phyloP scores from a whole-genome alignment of 2,329 filamentous ascomycete genomes.

The Aspergillus japonicus region DNA sequence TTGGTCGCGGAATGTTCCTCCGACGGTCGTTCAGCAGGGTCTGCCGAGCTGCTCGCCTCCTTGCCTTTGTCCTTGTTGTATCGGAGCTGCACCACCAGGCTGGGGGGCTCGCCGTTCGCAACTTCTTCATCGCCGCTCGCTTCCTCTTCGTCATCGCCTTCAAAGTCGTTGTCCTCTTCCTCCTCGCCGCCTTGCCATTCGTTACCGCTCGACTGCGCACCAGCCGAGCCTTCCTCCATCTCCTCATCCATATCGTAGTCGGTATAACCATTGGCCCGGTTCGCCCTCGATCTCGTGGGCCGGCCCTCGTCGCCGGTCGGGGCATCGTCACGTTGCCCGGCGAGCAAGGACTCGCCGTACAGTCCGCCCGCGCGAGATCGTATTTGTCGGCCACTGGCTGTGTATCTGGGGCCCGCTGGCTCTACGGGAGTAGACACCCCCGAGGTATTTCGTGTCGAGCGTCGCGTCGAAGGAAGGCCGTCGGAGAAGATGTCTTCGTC shows the following conservation, averaged over 20 bases:
- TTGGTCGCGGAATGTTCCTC: slow-evolving; percentile 9
- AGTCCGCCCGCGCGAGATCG: slow-evolving; percentile 53
- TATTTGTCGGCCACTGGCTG: slow-evolving; percentile 84
- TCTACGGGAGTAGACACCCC: slow-evolving; percentile 72
- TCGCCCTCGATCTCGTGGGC: slow-evolving; percentile 39
- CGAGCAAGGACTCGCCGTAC: slow-evolving; percentile 57
- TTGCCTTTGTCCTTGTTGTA: slow-evolving; percentile 41
- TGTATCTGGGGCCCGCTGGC: slow-evolving; percentile 62
- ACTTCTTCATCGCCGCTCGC: slow-evolving; percentile 48
- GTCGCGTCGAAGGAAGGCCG: slow-evolving; percentile 64
- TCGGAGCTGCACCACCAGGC: slow-evolving; percentile 71
- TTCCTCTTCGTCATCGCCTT: slow-evolving; percentile 50
- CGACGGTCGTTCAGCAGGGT: slow-evolving; percentile 14
- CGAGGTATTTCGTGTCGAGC: slow-evolving; percentile 64
- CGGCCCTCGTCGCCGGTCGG: slow-evolving; percentile 46
- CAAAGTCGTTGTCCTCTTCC: slow-evolving; percentile 67
- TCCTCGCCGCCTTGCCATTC: slow-evolving; percentile 76
- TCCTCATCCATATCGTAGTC: slow-evolving; percentile 62
- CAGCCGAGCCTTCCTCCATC: slow-evolving; percentile 66
- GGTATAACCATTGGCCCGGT: slow-evolving; percentile 39
- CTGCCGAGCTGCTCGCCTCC: slow-evolving; percentile 17
- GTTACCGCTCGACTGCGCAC: slow-evolving; percentile 58
- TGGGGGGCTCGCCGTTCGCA: slow-evolving; percentile 53
- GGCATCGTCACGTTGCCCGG: slow-evolving; percentile 51
- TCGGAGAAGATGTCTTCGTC: slow-evolving; percentile 70